These are phyloP conservation scores for Leccinum rimulosum DNA, from an alignment of 768 basidiomycete species.

Conservation along the genomic window DNA sequence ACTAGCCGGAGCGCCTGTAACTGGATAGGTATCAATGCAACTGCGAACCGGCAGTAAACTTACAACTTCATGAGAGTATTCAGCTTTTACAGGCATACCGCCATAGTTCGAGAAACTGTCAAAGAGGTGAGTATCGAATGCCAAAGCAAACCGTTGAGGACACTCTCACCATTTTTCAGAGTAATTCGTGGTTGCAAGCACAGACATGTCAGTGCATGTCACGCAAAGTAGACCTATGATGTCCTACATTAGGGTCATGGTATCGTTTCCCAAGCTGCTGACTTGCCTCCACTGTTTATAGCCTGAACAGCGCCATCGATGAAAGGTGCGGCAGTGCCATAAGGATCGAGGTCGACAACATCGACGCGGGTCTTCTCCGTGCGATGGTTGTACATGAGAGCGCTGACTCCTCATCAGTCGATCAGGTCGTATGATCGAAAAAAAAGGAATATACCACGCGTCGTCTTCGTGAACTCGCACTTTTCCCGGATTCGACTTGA, in stretches of 20 bases:
- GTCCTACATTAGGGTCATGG: slow-evolving; percentile 1
- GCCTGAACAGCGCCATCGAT: slow-evolving; percentile 92
- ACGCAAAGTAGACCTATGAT: slow-evolving; percentile 76
- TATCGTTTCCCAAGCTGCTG: background rate
- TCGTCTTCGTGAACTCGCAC: slow-evolving; percentile 90
- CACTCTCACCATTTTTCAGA: slow-evolving; percentile 86
- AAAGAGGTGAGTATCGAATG: background rate
- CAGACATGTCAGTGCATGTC: slow-evolving; percentile 94
- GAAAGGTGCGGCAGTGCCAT: slow-evolving; percentile 96
- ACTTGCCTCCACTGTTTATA: slow-evolving; percentile 80
- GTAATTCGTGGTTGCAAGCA: slow-evolving; percentile 90
- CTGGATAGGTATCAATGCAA: slow-evolving; percentile 2
- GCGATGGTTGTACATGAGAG: slow-evolving; percentile 89
- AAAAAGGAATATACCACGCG: slow-evolving; percentile 64
- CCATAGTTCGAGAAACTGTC: slow-evolving; percentile 92
- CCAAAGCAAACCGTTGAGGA: background rate
- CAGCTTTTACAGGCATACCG: slow-evolving; percentile 84
- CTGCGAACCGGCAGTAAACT: slow-evolving; percentile 23
- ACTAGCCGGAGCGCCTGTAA: slow-evolving; percentile 84
- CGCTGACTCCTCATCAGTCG: slow-evolving; percentile 40
- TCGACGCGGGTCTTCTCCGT: slow-evolving; percentile 74
- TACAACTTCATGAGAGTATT: slow-evolving; percentile 93
- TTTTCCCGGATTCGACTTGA: slow-evolving; percentile 39
- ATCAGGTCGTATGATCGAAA: background rate
- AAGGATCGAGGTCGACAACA: slow-evolving; percentile 96